Conservation (phyloP, 2,329 filamentous ascomycete genomes). For the Exophiala xenobiotica region DNA sequence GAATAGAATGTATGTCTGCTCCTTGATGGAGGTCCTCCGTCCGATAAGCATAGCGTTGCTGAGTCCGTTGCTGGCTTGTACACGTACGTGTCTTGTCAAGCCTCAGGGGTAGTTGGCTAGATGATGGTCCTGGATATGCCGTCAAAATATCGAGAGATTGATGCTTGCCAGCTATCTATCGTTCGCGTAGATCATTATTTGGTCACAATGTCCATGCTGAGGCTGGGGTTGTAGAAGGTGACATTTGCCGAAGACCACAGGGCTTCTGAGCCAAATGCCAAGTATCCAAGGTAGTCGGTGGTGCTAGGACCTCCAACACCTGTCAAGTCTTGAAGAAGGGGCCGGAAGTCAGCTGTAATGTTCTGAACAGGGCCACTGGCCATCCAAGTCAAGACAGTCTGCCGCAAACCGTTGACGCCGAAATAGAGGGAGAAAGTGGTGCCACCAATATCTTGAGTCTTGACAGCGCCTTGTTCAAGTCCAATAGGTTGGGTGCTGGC, state of each 20-base stretch:
- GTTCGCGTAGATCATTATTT: background rate
- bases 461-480: conserved; percentile 33
- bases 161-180: background rate
- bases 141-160: background rate
- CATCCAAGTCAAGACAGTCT: conserved; percentile 55
- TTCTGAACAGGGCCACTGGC: conserved; percentile 37
- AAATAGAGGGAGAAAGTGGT: conserved; percentile 47
- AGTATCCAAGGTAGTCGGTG: conserved; percentile 52
- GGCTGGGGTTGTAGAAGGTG: conserved; percentile 48
- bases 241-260: conserved; percentile 46
- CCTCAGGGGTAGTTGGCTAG: no score
- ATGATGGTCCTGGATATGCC: background rate
- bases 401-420: conserved; percentile 42
- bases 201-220: conserved; percentile 35
- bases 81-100: background rate
- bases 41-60: no score
- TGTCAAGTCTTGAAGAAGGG: conserved; percentile 43
- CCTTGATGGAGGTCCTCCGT: no score
- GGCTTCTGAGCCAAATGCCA: conserved; percentile 54
- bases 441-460: conserved; percentile 42
- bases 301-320: conserved; percentile 40
- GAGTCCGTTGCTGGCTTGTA: no score
- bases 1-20: no score
- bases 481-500: conserved; percentile 52
- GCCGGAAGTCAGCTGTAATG: conserved; percentile 50